These are phyloP conservation scores for Abelmoschus esculentus DNA, from an alignment of 345 rosid species.

Conservation along the genomic window DNA sequence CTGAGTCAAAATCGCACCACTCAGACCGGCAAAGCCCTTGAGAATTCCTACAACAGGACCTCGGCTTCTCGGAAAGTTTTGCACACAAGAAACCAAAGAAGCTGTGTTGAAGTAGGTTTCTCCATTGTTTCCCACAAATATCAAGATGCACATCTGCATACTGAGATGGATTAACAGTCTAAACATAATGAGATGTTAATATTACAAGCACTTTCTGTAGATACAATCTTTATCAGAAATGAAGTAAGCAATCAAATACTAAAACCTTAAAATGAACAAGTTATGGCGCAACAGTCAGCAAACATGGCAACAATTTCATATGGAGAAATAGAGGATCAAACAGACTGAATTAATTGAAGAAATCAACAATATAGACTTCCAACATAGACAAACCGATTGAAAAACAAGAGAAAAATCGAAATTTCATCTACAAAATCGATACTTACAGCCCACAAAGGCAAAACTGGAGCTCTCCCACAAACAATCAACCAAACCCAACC, in stretches of 20 bases:
- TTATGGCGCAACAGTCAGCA: not conserved
- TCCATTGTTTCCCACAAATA: constrained; percentile 86
- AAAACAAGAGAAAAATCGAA: not conserved
- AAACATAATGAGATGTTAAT: not conserved
- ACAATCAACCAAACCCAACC: constrained; percentile 97
- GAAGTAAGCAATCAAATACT: too few relatives aligned
- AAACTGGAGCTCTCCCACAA: constrained; percentile 57
- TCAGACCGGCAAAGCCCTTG: constrained; percentile 93
- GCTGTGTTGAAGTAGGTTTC: constrained; percentile 96
- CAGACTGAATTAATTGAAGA: too few relatives aligned
- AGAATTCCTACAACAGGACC: constrained; percentile 98
- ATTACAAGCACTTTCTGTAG: not conserved
- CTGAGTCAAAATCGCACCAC: constrained; percentile 92
- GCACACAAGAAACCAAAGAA: constrained; percentile 89
- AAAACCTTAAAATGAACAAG: not conserved
- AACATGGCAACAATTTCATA: not conserved
- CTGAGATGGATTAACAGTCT: constrained; percentile 10
- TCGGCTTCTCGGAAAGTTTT: constrained; percentile 90
- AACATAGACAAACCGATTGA: not conserved
- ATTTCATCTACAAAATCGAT: not conserved
- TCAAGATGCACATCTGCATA: constrained; percentile 84
- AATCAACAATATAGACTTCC: too few relatives aligned
- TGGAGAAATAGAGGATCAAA: constrained; percentile 1
- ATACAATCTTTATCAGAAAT: too few relatives aligned
- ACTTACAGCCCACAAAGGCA: constrained; percentile 98